Evolutionary conservation across 352 stramenopile species (phyloP), one percentile per base, ranked within the genome.

Genomic region (Phytopythium sindhum): DNA sequence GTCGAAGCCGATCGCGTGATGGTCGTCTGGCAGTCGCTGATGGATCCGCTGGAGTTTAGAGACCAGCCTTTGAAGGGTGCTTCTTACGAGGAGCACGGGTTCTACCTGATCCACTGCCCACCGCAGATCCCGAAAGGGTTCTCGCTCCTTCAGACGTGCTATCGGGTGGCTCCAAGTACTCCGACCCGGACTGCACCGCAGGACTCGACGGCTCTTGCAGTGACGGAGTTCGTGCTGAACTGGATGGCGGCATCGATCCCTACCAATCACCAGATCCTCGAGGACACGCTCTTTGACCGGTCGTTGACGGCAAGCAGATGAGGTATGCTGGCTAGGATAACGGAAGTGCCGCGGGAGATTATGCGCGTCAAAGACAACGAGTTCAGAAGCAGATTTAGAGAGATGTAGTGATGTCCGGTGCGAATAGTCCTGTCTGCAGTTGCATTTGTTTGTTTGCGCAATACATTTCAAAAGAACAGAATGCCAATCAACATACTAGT

Each of bases 1-100:
- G 60, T 76, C 24, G 75, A 87, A 41, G 47, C 70, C 31, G 63
- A 72, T 28, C 77, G 80, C 24, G 70, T 76, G 2, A 70, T 87
- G 31, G 75, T 87, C 53, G 70, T 82, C 17, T 89, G 77, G 77
- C 67, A 68, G 21, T 65, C 75, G n/a, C 60, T 72, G 48, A 69
- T 79, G 60, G 66, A 86, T 19, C 65, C 80, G 6, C 65, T 77
- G 50, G 75, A 85, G 41, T 81, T 81, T 17, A 52, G 68, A 42
- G 68, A 61, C 1, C 53, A 59, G 21, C 60, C 56, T 1, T 57
- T 74, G 39, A n/a, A 55, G 41, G 64, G 68, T 1, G 64, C 70
- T 52, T 42, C 70, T 8, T 71, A 55, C 2, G 68, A 74, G n/a
- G 64, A 74, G 58, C 66, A 55, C 4, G 68, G 68, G 0, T 72